Evolutionary conservation across 164 flowering plant genomes (phyloP), one percentile per base, ranked within the genome.

Genomic region (Stephania yunnanensis): DNA sequence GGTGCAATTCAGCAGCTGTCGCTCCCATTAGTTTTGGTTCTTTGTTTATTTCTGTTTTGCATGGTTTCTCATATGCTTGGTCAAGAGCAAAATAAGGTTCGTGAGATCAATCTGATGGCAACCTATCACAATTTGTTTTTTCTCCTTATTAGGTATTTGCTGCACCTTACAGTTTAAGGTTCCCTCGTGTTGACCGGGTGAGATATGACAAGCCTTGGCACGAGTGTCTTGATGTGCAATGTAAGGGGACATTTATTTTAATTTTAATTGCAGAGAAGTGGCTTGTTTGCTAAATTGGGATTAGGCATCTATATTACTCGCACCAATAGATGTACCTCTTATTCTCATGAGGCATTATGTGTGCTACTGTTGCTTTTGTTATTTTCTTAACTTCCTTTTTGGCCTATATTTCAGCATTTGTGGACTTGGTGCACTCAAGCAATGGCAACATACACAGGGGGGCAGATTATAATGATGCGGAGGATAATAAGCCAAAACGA

Each of bases 121-220:
- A 9, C 5, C 44, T 20, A 45, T 19, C 44, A 3, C 52, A 6
- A 9, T 42, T 64, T 58, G 72, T 12, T 12, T 68, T 29, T 25
- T 22, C n/a, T 73, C 48, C 53, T 15, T 20, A 67, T 74, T n/a
- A 92, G 98, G 97, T 91, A 70, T 96, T 96, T 90, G 89, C 98
- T 82, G 93, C 97, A 73, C 99, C 99, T 30, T 94, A 96, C 77
- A 84, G 95, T 84, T 82, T 96, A 82, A 90, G 99, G 79, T 94
- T 93, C 83, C 98, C 99, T 29, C 93, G 99, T 22, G 93, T 96
- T 81, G 97, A 96, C 66, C 83, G 84, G 75, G 98, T 92, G 77
- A 89, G 97, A 85, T 87, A 87, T 87, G 99, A 96, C 86, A 96
- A 96, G 80, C 95, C 97, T 72, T 96, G 99, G 98, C 90, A 93